Conservation (phyloP, 805 yeast species). For the Pichia scutulata region DNA sequence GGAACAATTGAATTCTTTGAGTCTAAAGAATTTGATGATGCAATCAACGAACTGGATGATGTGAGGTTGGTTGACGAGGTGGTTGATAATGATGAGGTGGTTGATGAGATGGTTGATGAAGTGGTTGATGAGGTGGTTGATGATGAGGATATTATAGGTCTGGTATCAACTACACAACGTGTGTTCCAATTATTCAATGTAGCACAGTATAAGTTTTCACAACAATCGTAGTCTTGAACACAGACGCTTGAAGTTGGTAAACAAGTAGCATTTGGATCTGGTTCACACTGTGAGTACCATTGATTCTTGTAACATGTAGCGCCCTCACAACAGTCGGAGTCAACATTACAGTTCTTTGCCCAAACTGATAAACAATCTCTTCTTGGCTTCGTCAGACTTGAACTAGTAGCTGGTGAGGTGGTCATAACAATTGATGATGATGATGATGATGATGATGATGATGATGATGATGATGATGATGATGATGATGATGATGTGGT, state of each 20-base stretch:
- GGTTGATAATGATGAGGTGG: not conserved
- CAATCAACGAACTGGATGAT: too few relatives aligned
- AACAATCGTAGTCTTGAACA: constrained; percentile 5
- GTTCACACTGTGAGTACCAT: not conserved
- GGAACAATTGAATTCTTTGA: not conserved
- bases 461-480: not conserved
- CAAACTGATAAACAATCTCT: not conserved
- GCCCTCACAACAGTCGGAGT: not conserved
- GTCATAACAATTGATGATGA: not conserved
- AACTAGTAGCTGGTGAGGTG: not conserved
- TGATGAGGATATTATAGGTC: too few relatives aligned
- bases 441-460: constrained; percentile 1
- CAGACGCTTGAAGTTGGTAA: not conserved
- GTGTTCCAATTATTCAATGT: not conserved
- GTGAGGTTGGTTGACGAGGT: too few relatives aligned
- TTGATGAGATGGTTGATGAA: not conserved
- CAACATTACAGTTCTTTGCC: not conserved
- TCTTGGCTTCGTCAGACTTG: not conserved
- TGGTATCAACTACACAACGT: too few relatives aligned
- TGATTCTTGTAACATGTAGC: not conserved
- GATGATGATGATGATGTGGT: not conserved
- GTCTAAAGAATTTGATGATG: not conserved
- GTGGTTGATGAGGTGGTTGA: not conserved
- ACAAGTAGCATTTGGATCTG: not conserved
- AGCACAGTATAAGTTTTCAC: not conserved